Base-by-base conservation (phyloP, 495 filamentous ascomycete species). In the Penicillium mononematosum region DNA sequence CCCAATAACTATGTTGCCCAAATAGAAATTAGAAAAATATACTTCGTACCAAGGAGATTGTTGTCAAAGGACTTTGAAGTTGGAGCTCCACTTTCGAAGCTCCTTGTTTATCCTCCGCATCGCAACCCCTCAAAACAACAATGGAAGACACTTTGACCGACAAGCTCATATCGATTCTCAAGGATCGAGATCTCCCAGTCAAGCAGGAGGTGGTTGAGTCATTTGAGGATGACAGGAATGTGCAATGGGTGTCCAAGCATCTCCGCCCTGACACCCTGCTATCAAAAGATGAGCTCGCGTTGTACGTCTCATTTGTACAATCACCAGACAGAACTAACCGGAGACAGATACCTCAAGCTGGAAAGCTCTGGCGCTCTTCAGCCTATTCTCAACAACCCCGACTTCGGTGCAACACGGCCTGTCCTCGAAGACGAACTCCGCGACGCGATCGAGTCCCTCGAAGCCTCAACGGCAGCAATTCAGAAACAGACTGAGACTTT, bases 341-440 rank as follows among this genome's bases (percentile, higher is more conserved):
- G 3, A 31, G 19, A 1, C 14, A 79, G 76, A 48, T 73, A 73
- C 34, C 59, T 61, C 9, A 72, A 64, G 25, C 65, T 79, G 8
- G 68, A 75, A 39, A 58, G 31, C 25, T 69, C 66, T 1, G 67
- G 71, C 12, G 42, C 60, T 31, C 59, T 75, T 22, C 61, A 69
- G 12, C 54, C 58, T 16, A 57, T 78, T 45, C 58, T 75, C 36
- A 55, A 58, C 25, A 53, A 70, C 34, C 51, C 64, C 4, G 62
- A 65, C 27, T 49, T 73, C 24, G 38, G 53, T 41, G 66, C 69
- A 49, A 73, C 64, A 7, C 73, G 70, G 59, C 72, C 74, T 27
- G 60, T 79, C 27, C 62, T 71, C 4, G 76, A 79, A 43, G 68
- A 68, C 17, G 75, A 77, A 14, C 67, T 79, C 38, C 72, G 63